Percentiles rank a stretch among this genome's conserved stretches.
These are phyloP conservation scores for Lyophyllum decastes DNA, from an alignment of 768 basidiomycete genomes.

Conservation along the genomic window DNA sequence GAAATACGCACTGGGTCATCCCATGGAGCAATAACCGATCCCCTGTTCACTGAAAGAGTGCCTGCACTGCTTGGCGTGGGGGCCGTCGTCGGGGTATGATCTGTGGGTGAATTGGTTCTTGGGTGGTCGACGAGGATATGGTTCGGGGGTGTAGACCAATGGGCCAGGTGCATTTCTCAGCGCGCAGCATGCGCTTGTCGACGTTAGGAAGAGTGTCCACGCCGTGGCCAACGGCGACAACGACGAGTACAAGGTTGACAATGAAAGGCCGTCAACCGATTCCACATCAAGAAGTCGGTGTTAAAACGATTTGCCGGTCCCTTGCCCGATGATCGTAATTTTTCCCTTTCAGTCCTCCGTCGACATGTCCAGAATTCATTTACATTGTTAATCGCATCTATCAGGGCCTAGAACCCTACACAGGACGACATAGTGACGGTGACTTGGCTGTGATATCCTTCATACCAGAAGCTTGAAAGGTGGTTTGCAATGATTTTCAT, in stretches of 20 bases:
- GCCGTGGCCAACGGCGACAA: conserved; percentile 11
- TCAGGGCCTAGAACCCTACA: neutral
- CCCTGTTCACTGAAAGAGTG: conserved; percentile 5
- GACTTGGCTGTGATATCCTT: neutral
- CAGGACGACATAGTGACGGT: neutral
- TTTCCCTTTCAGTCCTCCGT: conserved; percentile 2
- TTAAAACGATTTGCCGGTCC: conserved; percentile 2
- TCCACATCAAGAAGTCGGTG: conserved; percentile 1
- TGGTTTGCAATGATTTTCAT: too few relatives aligned
- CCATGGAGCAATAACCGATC: conserved; percentile 16
- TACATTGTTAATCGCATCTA: neutral
- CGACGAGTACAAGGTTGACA: conserved; percentile 11
- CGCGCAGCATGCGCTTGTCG: conserved; percentile 4
- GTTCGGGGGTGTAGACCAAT: conserved; percentile 5
- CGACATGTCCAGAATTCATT: neutral
- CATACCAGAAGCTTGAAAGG: too few relatives aligned
- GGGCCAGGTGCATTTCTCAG: conserved; percentile 15
- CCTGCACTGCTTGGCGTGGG: neutral
- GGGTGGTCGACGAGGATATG: conserved; percentile 8
- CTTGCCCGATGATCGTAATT: neutral
- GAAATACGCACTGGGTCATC: conserved; percentile 20
- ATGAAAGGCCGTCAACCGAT: conserved; percentile 6
- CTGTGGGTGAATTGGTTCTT: conserved; percentile 4
- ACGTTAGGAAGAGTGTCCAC: neutral
- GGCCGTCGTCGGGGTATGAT: conserved; percentile 8